These are phyloP conservation scores for Skeletonema potamos DNA, from an alignment of 108 stramenopile species.

Conservation along the genomic window DNA sequence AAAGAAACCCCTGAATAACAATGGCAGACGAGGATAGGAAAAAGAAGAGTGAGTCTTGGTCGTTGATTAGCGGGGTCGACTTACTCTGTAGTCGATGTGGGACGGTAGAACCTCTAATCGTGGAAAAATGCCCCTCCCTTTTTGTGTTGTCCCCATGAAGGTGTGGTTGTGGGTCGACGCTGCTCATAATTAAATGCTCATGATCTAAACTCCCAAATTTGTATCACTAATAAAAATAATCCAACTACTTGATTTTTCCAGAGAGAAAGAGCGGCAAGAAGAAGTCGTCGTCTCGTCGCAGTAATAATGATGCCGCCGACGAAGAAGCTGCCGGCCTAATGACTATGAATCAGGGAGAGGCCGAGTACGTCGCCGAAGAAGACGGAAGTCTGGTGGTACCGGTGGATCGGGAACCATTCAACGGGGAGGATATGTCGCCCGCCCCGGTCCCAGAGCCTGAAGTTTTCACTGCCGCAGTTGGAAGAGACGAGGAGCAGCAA, in stretches of 20 bases:
- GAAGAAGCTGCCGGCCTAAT: neutral
- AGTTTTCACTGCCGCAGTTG: neutral
- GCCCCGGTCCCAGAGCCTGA: neutral
- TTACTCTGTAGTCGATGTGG: neutral
- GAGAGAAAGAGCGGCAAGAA: conserved; percentile 18
- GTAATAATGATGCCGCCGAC: neutral
- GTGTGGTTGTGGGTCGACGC: neutral
- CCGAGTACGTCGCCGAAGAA: neutral
- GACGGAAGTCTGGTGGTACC: neutral
- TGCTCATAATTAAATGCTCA: neutral
- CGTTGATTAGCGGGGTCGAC: neutral
- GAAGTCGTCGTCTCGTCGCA: conserved; percentile 5
- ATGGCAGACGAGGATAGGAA: conserved; percentile 16
- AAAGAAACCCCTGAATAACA: neutral
- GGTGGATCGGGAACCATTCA: neutral
- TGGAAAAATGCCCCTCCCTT: neutral
- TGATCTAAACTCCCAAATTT: neutral
- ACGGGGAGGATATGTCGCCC: neutral
- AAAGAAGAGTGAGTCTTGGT: conserved; percentile 15
- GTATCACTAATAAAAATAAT: neutral
- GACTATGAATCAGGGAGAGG: neutral
- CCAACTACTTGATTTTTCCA: neutral
- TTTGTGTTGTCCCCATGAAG: neutral
- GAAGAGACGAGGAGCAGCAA: neutral
- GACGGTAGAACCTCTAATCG: neutral